These are phyloP conservation scores for Lobosporangium transversale DNA, from an alignment of 192 early-diverging fungal species.

Conservation along the genomic window DNA sequence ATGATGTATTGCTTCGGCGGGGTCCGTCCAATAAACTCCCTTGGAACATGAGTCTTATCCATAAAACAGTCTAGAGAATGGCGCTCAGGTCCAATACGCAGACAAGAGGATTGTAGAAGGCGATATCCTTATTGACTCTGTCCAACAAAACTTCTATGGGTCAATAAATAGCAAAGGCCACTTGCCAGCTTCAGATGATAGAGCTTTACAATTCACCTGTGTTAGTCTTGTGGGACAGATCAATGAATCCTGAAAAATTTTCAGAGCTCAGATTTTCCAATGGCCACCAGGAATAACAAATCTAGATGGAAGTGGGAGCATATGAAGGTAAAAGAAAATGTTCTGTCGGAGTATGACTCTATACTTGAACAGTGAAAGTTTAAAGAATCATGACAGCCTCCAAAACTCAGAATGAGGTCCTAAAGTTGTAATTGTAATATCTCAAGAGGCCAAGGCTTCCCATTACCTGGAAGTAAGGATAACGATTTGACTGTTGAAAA, in stretches of 20 bases:
- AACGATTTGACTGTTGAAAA: not conserved
- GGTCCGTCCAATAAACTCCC: not conserved
- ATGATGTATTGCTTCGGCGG: not conserved
- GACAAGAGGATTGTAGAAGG: slow-evolving; percentile 6
- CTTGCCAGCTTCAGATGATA: slow-evolving; percentile 6
- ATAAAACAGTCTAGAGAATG: slow-evolving; percentile 3
- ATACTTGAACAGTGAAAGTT: not conserved
- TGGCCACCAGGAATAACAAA: not conserved
- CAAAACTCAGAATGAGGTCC: slow-evolving; percentile 8
- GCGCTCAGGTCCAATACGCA: slow-evolving; percentile 2
- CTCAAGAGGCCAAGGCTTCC: slow-evolving; percentile 11
- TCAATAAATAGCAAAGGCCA: not conserved
- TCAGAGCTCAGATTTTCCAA: not conserved
- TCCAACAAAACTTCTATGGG: slow-evolving; percentile 14
- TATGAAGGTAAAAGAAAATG: not conserved
- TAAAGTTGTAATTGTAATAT: slow-evolving; percentile 1
- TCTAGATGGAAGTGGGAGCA: slow-evolving; percentile 20
- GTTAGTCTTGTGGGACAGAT: slow-evolving; percentile 14
- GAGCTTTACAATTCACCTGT: slow-evolving; percentile 1
- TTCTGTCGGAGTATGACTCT: slow-evolving; percentile 2
- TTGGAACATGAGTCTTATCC: slow-evolving; percentile 13
- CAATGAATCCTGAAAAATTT: not conserved
- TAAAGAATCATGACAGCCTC: not conserved
- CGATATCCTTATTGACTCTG: slow-evolving; percentile 17
- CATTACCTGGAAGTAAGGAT: slow-evolving; percentile 1